Evolutionary conservation across 2,329 filamentous ascomycete genomes (phyloP).

Genomic region (Apiospora aurea): DNA sequence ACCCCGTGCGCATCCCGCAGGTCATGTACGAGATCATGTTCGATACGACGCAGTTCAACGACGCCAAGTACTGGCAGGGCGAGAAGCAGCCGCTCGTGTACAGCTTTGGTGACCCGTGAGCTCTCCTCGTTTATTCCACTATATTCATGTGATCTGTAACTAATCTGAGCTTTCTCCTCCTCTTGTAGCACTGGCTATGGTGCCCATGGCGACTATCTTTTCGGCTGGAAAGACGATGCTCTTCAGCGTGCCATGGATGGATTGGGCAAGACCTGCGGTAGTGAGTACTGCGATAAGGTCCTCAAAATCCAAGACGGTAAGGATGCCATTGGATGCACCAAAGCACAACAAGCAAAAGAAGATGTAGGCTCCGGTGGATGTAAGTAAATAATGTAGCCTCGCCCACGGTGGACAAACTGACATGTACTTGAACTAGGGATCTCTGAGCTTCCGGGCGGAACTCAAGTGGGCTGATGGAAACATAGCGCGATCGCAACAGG

Average conservation of each 20-base stretch:
- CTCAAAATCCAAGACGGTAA: slow-evolving; percentile 54
- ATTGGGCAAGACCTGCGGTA: slow-evolving; percentile 52
- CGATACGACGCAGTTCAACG: slow-evolving; percentile 58
- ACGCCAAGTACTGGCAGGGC: slow-evolving; percentile 59
- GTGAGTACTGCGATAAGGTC: slow-evolving; percentile 50
- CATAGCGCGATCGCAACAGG: too few relatives aligned
- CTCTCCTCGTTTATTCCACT: too few relatives aligned
- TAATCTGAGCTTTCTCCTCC: too few relatives aligned
- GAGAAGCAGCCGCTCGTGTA: slow-evolving; percentile 59
- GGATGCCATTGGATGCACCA: slow-evolving; percentile 54
- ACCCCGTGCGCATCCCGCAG: slow-evolving; percentile 62
- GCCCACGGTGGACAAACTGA: too few relatives aligned
- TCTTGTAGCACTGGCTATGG: slow-evolving; percentile 62
- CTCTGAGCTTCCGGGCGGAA: too few relatives aligned
- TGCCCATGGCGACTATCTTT: slow-evolving; percentile 65
- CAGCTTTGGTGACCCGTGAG: slow-evolving; percentile 49
- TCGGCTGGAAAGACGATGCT: slow-evolving; percentile 61
- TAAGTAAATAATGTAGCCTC: too few relatives aligned
- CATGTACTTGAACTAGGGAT: too few relatives aligned
- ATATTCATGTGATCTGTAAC: too few relatives aligned
- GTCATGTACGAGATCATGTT: slow-evolving; percentile 68
- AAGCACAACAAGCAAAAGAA: slow-evolving; percentile 55
- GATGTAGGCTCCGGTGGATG: slow-evolving; percentile 52
- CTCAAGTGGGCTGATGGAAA: too few relatives aligned
- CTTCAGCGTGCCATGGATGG: slow-evolving; percentile 61